phyloP scores from a whole-genome alignment of 2,329 filamentous ascomycete species.

The Exophiala sp. region DNA sequence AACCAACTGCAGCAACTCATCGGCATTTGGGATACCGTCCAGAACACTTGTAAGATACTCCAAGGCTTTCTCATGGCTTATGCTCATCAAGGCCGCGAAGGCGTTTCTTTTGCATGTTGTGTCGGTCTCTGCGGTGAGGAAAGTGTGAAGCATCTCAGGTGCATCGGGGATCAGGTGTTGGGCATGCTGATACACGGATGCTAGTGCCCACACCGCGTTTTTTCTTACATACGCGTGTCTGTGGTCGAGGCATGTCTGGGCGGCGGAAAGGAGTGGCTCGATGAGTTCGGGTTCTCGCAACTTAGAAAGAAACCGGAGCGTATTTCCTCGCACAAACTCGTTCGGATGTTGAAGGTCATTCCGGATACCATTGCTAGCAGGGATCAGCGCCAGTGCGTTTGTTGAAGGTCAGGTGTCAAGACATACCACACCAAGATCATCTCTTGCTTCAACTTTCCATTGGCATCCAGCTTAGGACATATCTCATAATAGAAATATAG shows the following conservation, averaged over 20 bases:
- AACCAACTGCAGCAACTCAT: slow-evolving; percentile 86
- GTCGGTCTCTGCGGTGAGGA: slow-evolving; percentile 86
- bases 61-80: slow-evolving; percentile 88
- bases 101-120: slow-evolving; percentile 97
- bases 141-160: slow-evolving; percentile 80
- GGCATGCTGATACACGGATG: slow-evolving; percentile 86
- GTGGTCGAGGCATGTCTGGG: slow-evolving; percentile 87
- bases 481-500: slow-evolving; percentile 96
- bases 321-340: slow-evolving; percentile 97
- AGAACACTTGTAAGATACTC: slow-evolving; percentile 84
- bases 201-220: slow-evolving; percentile 91
- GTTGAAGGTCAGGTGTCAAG: slow-evolving; percentile 16
- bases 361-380: slow-evolving; percentile 81
- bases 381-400: not conserved
- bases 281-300: slow-evolving; percentile 91
- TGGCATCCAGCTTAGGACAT: slow-evolving; percentile 87
- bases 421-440: slow-evolving; percentile 96
- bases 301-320: slow-evolving; percentile 95
- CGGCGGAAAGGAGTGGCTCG: slow-evolving; percentile 88
- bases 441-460: slow-evolving; percentile 96
- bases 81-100: slow-evolving; percentile 82
- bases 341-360: slow-evolving; percentile 97
- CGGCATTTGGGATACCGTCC: slow-evolving; percentile 87
- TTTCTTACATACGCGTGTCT: slow-evolving; percentile 97
- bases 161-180: slow-evolving; percentile 92